Conservation (phyloP, 1,139 yeast species). For the Pichia sp. region DNA sequence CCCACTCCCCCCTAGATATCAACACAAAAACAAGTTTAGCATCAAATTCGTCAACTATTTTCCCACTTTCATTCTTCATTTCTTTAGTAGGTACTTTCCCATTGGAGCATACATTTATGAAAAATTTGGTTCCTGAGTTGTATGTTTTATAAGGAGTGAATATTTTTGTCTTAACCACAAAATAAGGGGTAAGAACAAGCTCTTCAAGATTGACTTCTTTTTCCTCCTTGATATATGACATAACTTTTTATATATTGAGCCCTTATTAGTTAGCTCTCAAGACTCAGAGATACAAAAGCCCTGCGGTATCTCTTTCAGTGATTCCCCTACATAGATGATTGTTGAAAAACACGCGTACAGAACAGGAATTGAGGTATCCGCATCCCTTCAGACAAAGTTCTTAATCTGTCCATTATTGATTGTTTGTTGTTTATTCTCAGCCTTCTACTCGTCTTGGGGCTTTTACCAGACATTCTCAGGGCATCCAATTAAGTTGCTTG, state of each 20-base stretch:
- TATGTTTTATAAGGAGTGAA: slow-evolving; percentile 32
- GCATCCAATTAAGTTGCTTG: too few species aligned
- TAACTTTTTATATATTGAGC: background rate
- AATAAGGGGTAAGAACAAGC: slow-evolving; percentile 52
- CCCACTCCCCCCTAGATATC: slow-evolving; percentile 75
- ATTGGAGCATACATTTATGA: slow-evolving; percentile 71
- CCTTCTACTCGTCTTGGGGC: background rate
- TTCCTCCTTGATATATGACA: slow-evolving; percentile 4
- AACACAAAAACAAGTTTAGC: slow-evolving; percentile 58
- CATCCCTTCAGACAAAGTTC: background rate
- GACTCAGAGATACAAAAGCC: too few species aligned
- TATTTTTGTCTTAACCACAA: slow-evolving; percentile 60
- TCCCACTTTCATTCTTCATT: slow-evolving; percentile 2
- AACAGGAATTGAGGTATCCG: background rate
- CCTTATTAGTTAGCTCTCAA: too few species aligned
- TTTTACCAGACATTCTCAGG: background rate
- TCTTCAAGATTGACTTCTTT: slow-evolving; percentile 9
- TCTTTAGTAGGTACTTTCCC: slow-evolving; percentile 52
- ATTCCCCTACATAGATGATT: too few species aligned
- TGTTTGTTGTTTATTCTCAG: background rate
- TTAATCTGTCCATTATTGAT: background rate
- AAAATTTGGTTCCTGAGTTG: slow-evolving; percentile 54
- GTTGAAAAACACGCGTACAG: background rate
- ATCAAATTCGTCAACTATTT: slow-evolving; percentile 39
- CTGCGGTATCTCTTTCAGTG: too few species aligned